These are phyloP conservation scores for Euryodendron excelsum DNA, from an alignment of 148 eudicot species.

Conservation along the genomic window DNA sequence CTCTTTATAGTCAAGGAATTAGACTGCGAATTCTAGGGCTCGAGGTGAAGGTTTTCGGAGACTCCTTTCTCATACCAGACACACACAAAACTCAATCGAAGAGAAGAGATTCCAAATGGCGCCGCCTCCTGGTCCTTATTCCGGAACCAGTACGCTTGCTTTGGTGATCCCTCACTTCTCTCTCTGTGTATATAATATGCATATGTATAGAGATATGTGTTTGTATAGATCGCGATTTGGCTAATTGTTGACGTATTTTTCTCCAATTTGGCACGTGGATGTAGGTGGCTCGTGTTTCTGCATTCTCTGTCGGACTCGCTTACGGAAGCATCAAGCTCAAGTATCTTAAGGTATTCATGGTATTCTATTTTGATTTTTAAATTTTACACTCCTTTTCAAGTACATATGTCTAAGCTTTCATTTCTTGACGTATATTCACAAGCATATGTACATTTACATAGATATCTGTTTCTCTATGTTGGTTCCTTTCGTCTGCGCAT, in stretches of 20 bases:
- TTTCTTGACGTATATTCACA: background rate
- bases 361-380: background rate
- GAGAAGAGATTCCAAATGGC: constrained; percentile 33
- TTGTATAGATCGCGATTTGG: background rate
- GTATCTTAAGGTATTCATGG: constrained; percentile 15
- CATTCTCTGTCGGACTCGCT: constrained; percentile 16
- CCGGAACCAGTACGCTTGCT: constrained; percentile 72
- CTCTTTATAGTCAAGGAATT: background rate
- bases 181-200: background rate
- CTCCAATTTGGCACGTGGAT: background rate
- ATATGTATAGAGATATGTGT: background rate
- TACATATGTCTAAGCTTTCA: background rate
- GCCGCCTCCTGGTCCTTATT: constrained; percentile 71
- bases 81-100: background rate
- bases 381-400: background rate
- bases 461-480: no score
- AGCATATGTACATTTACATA: no score
- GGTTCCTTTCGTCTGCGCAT: no score
- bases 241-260: background rate
- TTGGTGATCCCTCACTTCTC: constrained; percentile 36
- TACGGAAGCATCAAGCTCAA: constrained; percentile 23
- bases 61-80: background rate
- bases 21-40: background rate
- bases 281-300: constrained; percentile 23
- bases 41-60: background rate